These are phyloP conservation scores for Phytophthora sp. DNA, from an alignment of 352 stramenopile species.

Conservation along the genomic window DNA sequence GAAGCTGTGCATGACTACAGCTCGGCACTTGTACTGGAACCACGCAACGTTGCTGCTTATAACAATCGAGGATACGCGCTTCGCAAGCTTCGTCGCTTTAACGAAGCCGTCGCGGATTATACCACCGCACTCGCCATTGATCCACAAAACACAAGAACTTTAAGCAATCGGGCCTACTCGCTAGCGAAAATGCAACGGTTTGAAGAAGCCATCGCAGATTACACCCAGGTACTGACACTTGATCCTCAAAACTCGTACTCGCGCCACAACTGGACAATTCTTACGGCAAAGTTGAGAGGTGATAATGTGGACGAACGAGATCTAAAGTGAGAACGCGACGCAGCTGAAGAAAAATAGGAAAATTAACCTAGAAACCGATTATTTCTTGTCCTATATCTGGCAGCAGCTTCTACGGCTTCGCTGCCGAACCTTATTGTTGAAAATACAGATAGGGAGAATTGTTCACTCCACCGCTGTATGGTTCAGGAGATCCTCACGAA, in stretches of 20 bases:
- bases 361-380: too few relatives aligned
- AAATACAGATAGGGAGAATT: constrained; percentile 1
- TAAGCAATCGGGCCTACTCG: constrained; percentile 89
- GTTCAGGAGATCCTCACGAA: constrained; percentile 14
- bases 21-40: constrained; percentile 64
- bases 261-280: constrained; percentile 86
- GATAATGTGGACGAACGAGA: constrained; percentile 42
- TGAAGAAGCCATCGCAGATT: constrained; percentile 73
- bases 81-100: constrained; percentile 73
- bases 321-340: constrained; percentile 28
- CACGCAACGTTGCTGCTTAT: constrained; percentile 75
- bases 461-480: constrained; percentile 1
- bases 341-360: neutral
- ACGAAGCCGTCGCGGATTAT: constrained; percentile 81
- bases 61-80: constrained; percentile 88
- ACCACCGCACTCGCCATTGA: constrained; percentile 71
- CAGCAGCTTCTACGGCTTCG: constrained; percentile 3
- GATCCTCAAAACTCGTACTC: constrained; percentile 83
- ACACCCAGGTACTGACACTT: constrained; percentile 71
- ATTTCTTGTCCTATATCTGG: constrained; percentile 18
- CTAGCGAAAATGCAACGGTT: constrained; percentile 82
- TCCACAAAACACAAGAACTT: constrained; percentile 75
- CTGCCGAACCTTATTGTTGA: constrained; percentile 13
- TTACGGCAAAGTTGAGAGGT: constrained; percentile 76
- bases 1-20: constrained; percentile 75